Evolutionary conservation across 2,329 filamentous ascomycete species (phyloP).

Genomic region (Diaporthe batatas): DNA sequence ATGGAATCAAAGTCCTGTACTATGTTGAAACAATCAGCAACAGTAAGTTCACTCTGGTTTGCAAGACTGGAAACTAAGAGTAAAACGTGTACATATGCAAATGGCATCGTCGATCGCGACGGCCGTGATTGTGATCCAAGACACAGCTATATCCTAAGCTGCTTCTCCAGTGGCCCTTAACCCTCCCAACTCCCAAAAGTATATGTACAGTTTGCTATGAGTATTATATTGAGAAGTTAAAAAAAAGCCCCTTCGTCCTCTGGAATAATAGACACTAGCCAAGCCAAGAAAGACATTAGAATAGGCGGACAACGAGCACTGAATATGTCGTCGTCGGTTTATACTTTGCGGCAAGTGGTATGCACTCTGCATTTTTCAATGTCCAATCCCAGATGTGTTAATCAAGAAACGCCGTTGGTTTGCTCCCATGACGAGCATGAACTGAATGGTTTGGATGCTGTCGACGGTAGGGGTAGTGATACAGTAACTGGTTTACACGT

Average conservation of each 20-base stretch:
- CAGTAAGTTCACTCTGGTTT: not conserved
- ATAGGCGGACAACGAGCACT: slow-evolving; percentile 18
- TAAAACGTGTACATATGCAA: slow-evolving; percentile 18
- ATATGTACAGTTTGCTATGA: slow-evolving; percentile 31
- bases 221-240: slow-evolving; percentile 29
- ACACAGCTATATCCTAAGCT: slow-evolving; percentile 34
- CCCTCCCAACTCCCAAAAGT: slow-evolving; percentile 19
- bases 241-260: not conserved
- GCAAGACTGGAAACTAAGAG: not conserved
- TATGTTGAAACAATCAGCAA: not conserved
- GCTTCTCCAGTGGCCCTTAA: slow-evolving; percentile 1
- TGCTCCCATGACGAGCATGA: slow-evolving; percentile 5
- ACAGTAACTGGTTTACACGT: slow-evolving; percentile 8
- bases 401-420: slow-evolving; percentile 40
- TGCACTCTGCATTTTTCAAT: slow-evolving; percentile 31
- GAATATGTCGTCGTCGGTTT: slow-evolving; percentile 28
- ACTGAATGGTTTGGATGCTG: not conserved
- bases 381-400: slow-evolving; percentile 35
- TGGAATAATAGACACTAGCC: slow-evolving; percentile 35
- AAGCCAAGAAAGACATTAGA: slow-evolving; percentile 35
- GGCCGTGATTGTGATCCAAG: slow-evolving; percentile 36
- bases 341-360: slow-evolving; percentile 31
- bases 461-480: slow-evolving; percentile 28
- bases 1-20: too few relatives aligned
- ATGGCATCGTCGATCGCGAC: slow-evolving; percentile 19